Evolutionary conservation across 2,329 filamentous ascomycete species (phyloP), one percentile per base, ranked within the genome.

Genomic region (Diplocarpon mali): DNA sequence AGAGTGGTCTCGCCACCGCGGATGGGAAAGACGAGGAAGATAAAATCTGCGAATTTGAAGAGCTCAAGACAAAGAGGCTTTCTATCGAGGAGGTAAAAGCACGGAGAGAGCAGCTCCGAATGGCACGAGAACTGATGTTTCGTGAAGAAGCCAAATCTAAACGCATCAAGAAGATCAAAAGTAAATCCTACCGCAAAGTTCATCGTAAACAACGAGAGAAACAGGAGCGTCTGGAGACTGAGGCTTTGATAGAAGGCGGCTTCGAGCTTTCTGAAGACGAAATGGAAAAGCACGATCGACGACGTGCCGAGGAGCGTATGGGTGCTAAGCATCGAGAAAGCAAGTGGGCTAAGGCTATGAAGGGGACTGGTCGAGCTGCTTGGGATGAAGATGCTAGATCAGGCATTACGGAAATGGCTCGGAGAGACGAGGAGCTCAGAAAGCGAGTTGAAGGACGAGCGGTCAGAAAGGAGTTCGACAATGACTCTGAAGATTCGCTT

Each of bases 141-240:
- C 76, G 89, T 10, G 90, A 96, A 65, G 83, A 93, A 59, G 81
- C 88, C 35, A 83, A 88, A 45, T 78, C 88, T 7, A 93, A 89
- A 66, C 82, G 92, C 17, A 87, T 98, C 66, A 95, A 95, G 69
- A 96, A 96, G 70, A 98, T 98, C 68, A 98, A 98, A 72, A 93
- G 85, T 62, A 98, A 95, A 64, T 78, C 88, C 0, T 98, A 94
- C 62, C 85, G 90, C 44, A 82, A 89, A 36, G 83, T 96, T 12
- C 90, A 96, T 65, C 80, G 90, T 31, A 95, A 83, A 61, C 85
- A 84, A 60, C 70, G 77, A 12, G 76, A 82, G 60, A 72, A 71
- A 51, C 60, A 74, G 47, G 70, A 75, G 40, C 67, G 76, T 48
- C 66, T 71, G 39, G 76, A 82, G 53, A 68, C 69, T 44, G 70